Conservation (phyloP, 2,329 filamentous ascomycete genomes). For the Beauveria sp. region DNA sequence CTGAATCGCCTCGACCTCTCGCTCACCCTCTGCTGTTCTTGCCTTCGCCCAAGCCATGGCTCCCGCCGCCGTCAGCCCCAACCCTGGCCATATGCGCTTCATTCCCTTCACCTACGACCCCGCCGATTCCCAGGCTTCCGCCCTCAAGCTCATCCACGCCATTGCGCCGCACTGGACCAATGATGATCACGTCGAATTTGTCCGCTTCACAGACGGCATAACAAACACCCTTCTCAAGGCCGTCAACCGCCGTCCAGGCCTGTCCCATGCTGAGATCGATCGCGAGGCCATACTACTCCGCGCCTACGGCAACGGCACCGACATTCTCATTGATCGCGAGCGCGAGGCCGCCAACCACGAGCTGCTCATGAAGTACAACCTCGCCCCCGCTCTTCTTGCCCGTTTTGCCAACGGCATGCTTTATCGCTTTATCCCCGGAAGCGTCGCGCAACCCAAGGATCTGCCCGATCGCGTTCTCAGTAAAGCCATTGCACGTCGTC, state of each 20-base stretch:
- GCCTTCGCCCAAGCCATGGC: constrained; percentile 23
- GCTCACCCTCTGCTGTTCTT: not conserved
- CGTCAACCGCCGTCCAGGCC: constrained; percentile 58
- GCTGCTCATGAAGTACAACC: constrained; percentile 70
- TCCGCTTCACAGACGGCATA: constrained; percentile 94
- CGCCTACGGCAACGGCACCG: constrained; percentile 90
- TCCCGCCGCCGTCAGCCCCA: constrained; percentile 22
- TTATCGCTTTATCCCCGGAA: constrained; percentile 82
- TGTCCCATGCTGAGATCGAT: constrained; percentile 68
- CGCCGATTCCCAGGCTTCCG: constrained; percentile 69
- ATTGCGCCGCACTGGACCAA: constrained; percentile 78
- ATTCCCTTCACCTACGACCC: constrained; percentile 75
- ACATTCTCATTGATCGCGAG: constrained; percentile 91
- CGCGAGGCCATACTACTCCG: constrained; percentile 79
- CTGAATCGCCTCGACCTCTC: constrained; percentile 4
- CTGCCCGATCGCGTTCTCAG: constrained; percentile 69
- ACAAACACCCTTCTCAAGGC: constrained; percentile 87
- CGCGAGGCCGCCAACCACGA: constrained; percentile 75
- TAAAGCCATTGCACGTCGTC: constrained; percentile 70
- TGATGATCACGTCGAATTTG: constrained; percentile 71
- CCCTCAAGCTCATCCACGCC: constrained; percentile 68
- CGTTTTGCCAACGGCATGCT: constrained; percentile 94
- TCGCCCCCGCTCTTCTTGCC: constrained; percentile 81
- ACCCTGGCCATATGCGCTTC: constrained; percentile 43
- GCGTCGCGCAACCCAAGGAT: constrained; percentile 72